Evolutionary conservation across 495 filamentous ascomycete genomes (phyloP), one percentile per base, ranked within the genome.

Genomic region (Aspergillus incahuasiensis): DNA sequence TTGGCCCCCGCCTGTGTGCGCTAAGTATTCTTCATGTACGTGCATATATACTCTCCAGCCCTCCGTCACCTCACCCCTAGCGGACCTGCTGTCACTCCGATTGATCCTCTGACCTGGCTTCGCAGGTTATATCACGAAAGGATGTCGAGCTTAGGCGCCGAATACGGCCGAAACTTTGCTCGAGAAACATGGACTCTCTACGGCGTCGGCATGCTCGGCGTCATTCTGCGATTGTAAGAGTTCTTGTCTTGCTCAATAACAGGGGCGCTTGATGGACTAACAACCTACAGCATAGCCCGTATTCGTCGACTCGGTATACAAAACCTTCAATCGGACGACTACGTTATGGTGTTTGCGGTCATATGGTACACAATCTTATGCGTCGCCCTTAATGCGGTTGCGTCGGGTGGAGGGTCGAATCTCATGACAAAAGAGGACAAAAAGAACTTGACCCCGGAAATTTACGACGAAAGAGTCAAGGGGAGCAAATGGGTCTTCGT

Each of bases 401-500:
- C 71, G 9, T 67, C 68, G 1, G 78, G 78, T 6, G 81, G 79
- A 54, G 79, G 81, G 4, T 81, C 78, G 16, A 82, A 83, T 64
- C 56, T 83, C 46, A 76, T 80, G 70, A 66, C 63, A 3, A 58
- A 66, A 0, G 74, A 78, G 22, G 70, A 80, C 44, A 66, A 63
- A 0, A 46, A 45, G 3, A 59, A 61, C 8, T 56, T 82, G 39
- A 81, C 76, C 0, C 65, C 66, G 2, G 41, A 61, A 6, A 70
- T 62, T n/a, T 63, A 69, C n/a, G 64, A 63, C 13, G 76, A 78
- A 52, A 68, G 79, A 25, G 69, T 70, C 1, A 62, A 57, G 30
- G 80, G 80, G 15, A 80, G 77, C 42, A 83, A 83, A 71, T 79
- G 78, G 72, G 80, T 82, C 5, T 72, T 81, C 48, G 74, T 82